Conservation (phyloP, 2,329 filamentous ascomycete species). For the Sclerotiophoma versabilis region DNA sequence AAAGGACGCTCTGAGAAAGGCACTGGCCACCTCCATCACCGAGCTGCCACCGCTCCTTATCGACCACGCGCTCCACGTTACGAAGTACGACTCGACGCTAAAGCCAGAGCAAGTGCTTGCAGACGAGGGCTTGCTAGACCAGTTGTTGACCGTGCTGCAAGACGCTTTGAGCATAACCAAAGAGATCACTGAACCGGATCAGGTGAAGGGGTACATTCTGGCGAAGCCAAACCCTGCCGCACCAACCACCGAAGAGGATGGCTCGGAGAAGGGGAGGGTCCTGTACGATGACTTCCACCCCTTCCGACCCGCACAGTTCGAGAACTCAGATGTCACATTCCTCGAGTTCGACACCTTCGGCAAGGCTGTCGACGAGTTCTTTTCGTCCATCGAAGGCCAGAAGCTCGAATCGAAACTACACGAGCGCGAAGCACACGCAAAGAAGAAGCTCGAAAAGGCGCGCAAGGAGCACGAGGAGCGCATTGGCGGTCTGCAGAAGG, state of each 20-base stretch:
- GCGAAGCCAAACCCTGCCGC: slow-evolving; percentile 64
- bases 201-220: slow-evolving; percentile 84
- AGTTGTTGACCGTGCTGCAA: slow-evolving; percentile 71
- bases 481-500: slow-evolving; percentile 81
- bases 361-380: slow-evolving; percentile 93
- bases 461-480: slow-evolving; percentile 83
- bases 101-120: slow-evolving; percentile 74
- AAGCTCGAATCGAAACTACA: slow-evolving; percentile 83
- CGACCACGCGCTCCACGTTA: slow-evolving; percentile 79
- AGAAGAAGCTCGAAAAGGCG: slow-evolving; percentile 84
- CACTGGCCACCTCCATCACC: slow-evolving; percentile 81
- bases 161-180: slow-evolving; percentile 74
- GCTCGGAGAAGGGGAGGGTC: slow-evolving; percentile 56
- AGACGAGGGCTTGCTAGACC: slow-evolving; percentile 68
- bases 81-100: slow-evolving; percentile 71
- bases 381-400: slow-evolving; percentile 93
- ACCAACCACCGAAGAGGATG: slow-evolving; percentile 48
- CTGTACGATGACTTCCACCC: slow-evolving; percentile 97
- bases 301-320: slow-evolving; percentile 83
- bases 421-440: slow-evolving; percentile 82
- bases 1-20: slow-evolving; percentile 78
- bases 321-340: slow-evolving; percentile 70
- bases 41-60: slow-evolving; percentile 88
- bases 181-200: slow-evolving; percentile 70
- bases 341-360: slow-evolving; percentile 87